Evolutionary conservation across 306 rosid genomes (phyloP).

Genomic region (Sophora flavescens): DNA sequence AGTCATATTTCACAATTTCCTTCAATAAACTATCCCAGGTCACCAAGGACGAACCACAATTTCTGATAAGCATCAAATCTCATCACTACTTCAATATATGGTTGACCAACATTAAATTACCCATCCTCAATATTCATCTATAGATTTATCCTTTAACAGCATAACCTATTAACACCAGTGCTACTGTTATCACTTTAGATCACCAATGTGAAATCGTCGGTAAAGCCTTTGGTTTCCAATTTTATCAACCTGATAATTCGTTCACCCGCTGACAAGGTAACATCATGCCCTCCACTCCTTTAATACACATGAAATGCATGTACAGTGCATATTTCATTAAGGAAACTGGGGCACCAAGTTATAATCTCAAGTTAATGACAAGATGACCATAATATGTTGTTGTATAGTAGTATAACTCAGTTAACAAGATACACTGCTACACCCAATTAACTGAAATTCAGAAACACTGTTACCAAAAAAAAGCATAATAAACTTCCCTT

Average conservation of each 20-base stretch:
- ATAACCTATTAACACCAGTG: slow-evolving; percentile 32
- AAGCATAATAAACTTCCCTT: neutral
- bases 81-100: slow-evolving; percentile 14
- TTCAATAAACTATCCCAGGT: slow-evolving; percentile 14
- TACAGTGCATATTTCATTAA: neutral
- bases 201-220: no score
- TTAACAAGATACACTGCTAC: neutral
- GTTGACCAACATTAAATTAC: slow-evolving; percentile 35
- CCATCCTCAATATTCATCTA: neutral
- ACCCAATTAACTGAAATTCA: slow-evolving; percentile 32
- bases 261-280: slow-evolving; percentile 32
- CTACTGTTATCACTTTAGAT: slow-evolving; percentile 23
- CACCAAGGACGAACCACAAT: slow-evolving; percentile 15
- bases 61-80: slow-evolving; percentile 27
- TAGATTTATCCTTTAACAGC: slow-evolving; percentile 15
- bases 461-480: slow-evolving; percentile 12
- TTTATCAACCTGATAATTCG: slow-evolving; percentile 33
- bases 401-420: no score
- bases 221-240: slow-evolving; percentile 28
- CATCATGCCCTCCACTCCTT: slow-evolving; percentile 1
- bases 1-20: slow-evolving; percentile 31
- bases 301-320: slow-evolving; percentile 3
- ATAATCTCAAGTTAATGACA: slow-evolving; percentile 10
- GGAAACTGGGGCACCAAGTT: neutral
- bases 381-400: neutral